Percentiles rank a stretch among this genome's conserved stretches.
Evolutionary conservation across 768 basidiomycete species (phyloP).

Genomic region (Termitomyces sp.): DNA sequence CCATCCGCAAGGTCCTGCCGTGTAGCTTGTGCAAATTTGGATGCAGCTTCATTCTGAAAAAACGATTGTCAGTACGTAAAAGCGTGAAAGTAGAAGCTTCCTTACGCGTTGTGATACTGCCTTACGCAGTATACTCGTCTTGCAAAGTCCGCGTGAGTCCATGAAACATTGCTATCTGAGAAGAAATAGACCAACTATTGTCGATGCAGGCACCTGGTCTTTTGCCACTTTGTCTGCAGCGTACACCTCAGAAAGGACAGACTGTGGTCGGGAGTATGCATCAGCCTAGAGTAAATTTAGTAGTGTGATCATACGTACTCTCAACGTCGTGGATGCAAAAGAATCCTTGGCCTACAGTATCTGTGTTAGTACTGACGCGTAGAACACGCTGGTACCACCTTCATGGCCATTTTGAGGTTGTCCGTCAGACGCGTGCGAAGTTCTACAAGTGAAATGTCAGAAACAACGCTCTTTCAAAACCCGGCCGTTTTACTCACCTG

Average conservation of each 20-base stretch:
- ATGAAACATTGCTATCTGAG: neutral
- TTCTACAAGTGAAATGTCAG: slow-evolving; percentile 25
- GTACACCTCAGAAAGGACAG: slow-evolving; percentile 65
- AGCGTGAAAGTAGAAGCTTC: neutral
- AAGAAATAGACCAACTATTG: slow-evolving; percentile 29
- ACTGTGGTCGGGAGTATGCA: slow-evolving; percentile 28
- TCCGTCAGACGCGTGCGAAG: slow-evolving; percentile 44
- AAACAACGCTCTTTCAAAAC: neutral
- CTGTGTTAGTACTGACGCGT: slow-evolving; percentile 1
- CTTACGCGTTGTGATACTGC: slow-evolving; percentile 55
- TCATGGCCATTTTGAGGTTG: slow-evolving; percentile 64
- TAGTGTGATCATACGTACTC: slow-evolving; percentile 31
- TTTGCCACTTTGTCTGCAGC: slow-evolving; percentile 54
- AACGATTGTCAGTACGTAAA: neutral
- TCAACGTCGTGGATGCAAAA: slow-evolving; percentile 49
- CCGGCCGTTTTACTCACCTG: slow-evolving; percentile 2
- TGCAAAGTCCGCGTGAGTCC: neutral
- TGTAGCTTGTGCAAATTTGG: slow-evolving; percentile 49
- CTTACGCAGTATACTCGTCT: slow-evolving; percentile 48
- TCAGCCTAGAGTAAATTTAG: neutral
- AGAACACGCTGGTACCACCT: slow-evolving; percentile 30
- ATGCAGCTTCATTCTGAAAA: slow-evolving; percentile 51
- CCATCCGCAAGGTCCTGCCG: slow-evolving; percentile 61
- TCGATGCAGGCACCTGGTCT: slow-evolving; percentile 36
- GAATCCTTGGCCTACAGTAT: slow-evolving; percentile 45